phyloP scores from a whole-genome alignment of 2,329 filamentous ascomycete genomes.

The Penicillium sumatraense region DNA sequence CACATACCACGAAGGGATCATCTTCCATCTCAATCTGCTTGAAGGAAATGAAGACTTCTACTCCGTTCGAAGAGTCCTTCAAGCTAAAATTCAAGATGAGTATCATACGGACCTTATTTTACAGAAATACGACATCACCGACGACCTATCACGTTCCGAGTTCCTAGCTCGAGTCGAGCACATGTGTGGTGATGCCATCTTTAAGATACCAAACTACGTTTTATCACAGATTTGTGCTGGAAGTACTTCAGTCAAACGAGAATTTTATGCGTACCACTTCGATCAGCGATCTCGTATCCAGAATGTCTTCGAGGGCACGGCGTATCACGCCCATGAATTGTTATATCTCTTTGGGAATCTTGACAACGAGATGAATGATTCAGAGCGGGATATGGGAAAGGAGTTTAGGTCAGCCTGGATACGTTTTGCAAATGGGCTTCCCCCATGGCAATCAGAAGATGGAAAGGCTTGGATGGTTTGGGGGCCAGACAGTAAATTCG shows the following conservation, averaged over 20 bases:
- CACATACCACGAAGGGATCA: constrained; percentile 32
- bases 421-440: constrained; percentile 24
- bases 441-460: constrained; percentile 18
- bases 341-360: constrained; percentile 31
- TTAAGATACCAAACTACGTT: constrained; percentile 31
- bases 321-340: constrained; percentile 34
- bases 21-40: constrained; percentile 31
- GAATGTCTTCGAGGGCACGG: constrained; percentile 29
- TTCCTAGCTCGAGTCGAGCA: constrained; percentile 25
- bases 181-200: constrained; percentile 31
- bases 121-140: constrained; percentile 22
- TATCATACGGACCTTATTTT: constrained; percentile 22
- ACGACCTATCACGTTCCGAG: constrained; percentile 8
- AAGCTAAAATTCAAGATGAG: constrained; percentile 13
- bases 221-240: constrained; percentile 8
- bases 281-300: constrained; percentile 30
- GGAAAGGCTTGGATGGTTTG: constrained; percentile 27
- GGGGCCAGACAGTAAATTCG: constrained; percentile 20
- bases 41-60: constrained; percentile 21
- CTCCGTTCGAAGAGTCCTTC: constrained; percentile 16
- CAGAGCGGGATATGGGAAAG: constrained; percentile 20
- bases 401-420: constrained; percentile 30
- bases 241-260: not conserved
- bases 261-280: constrained; percentile 28
- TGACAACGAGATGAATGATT: constrained; percentile 22